These are phyloP conservation scores for Pinus taeda DNA, from an alignment of 75 land plant species.

Conservation along the genomic window DNA sequence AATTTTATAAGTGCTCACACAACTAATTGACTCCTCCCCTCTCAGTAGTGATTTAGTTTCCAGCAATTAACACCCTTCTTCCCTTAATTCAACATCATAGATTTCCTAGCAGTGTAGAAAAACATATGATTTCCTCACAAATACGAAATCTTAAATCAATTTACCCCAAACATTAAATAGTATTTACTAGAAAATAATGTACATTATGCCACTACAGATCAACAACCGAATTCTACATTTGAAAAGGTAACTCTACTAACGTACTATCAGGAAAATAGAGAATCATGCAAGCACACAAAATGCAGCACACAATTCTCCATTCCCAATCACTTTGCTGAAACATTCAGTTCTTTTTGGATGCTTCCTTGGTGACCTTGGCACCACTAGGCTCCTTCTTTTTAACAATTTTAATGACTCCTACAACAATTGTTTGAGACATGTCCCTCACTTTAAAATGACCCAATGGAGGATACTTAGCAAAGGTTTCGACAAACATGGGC, in stretches of 20 bases:
- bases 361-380: constrained; percentile 52
- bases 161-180: no score
- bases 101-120: constrained; percentile 4
- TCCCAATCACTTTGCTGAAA: not conserved
- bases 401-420: constrained; percentile 48
- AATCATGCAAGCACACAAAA: not conserved
- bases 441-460: constrained; percentile 63
- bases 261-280: not conserved
- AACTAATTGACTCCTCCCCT: no score
- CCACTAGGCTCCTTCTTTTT: constrained; percentile 61
- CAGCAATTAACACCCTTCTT: no score
- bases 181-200: no score
- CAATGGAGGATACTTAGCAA: constrained; percentile 75
- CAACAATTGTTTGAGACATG: constrained; percentile 44
- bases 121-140: not conserved
- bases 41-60: no score
- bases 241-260: not conserved
- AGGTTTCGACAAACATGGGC: constrained; percentile 84
- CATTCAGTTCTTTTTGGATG: constrained; percentile 31
- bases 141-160: not conserved
- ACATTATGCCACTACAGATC: constrained; percentile 19
- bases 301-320: no score
- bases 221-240: no score
- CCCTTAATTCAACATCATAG: not conserved
- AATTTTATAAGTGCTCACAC: no score